phyloP scores from a whole-genome alignment of 1,139 yeast species.

The Pichiaceae sp. region DNA sequence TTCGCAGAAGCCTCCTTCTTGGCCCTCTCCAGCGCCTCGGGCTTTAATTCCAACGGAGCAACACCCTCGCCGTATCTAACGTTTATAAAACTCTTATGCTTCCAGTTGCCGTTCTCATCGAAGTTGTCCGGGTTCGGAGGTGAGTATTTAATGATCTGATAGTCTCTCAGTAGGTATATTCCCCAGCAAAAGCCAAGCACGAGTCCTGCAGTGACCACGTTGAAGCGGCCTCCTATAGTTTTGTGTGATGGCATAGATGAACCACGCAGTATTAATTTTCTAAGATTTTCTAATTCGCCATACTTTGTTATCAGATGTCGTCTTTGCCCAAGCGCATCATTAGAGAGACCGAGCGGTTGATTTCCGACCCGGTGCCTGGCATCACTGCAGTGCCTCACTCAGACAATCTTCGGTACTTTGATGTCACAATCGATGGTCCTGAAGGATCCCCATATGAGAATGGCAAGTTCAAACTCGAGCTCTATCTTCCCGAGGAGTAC shows the following conservation, averaged over 20 bases:
- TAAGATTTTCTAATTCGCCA: not conserved
- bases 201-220: constrained; percentile 18
- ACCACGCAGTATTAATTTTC: not conserved
- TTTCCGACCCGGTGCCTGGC: constrained; percentile 95
- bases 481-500: constrained; percentile 81
- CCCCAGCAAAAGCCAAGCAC: constrained; percentile 20
- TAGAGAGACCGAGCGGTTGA: constrained; percentile 83
- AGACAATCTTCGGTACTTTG: constrained; percentile 85
- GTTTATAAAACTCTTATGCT: constrained; percentile 20
- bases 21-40: constrained; percentile 10
- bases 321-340: constrained; percentile 78
- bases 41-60: constrained; percentile 22
- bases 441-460: constrained; percentile 73
- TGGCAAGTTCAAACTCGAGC: constrained; percentile 69
- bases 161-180: constrained; percentile 21
- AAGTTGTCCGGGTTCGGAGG: constrained; percentile 26
- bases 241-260: constrained; percentile 10
- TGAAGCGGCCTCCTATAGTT: constrained; percentile 20
- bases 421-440: constrained; percentile 88
- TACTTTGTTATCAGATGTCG: not conserved
- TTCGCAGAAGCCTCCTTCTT: not conserved
- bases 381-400: constrained; percentile 90
- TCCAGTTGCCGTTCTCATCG: constrained; percentile 26
- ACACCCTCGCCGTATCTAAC: constrained; percentile 18
- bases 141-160: constrained; percentile 22